These are phyloP conservation scores for Fusarium sp. DNA, from an alignment of 2,329 filamentous ascomycete species.

Conservation along the genomic window DNA sequence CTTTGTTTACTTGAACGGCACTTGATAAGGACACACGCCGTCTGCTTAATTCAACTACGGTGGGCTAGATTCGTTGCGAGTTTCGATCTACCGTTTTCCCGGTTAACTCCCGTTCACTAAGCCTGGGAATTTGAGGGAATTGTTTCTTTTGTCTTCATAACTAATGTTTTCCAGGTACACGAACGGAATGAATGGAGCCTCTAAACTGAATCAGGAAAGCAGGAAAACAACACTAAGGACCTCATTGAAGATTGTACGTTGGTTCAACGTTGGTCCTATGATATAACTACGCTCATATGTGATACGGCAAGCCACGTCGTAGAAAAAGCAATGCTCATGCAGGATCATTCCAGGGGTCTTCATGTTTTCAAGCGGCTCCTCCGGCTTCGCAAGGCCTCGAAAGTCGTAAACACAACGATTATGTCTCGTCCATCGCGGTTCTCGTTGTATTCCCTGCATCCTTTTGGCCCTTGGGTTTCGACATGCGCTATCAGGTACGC, in stretches of 20 bases:
- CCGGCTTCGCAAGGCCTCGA: neutral
- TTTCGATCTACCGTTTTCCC: neutral
- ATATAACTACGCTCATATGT: conserved; percentile 11
- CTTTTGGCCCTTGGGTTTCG: neutral
- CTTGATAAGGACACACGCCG: neutral
- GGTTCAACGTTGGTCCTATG: conserved; percentile 1
- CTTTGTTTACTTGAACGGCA: neutral
- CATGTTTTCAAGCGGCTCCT: neutral
- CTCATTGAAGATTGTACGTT: neutral
- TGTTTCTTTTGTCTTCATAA: neutral
- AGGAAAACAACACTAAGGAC: too few relatives aligned
- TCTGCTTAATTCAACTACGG: neutral
- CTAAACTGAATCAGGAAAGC: neutral
- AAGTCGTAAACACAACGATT: neutral
- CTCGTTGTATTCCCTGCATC: neutral
- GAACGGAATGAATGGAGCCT: neutral
- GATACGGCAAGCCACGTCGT: conserved; percentile 21
- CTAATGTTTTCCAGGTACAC: neutral
- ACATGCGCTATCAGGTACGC: neutral
- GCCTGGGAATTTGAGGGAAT: neutral
- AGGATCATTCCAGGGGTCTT: neutral
- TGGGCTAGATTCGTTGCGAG: neutral
- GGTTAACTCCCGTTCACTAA: neutral
- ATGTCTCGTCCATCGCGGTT: neutral
- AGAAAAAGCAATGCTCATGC: conserved; percentile 30